Evolutionary conservation across 2,329 filamentous ascomycete species (phyloP), one percentile per base, ranked within the genome.

Genomic region (Xylaria sp.): DNA sequence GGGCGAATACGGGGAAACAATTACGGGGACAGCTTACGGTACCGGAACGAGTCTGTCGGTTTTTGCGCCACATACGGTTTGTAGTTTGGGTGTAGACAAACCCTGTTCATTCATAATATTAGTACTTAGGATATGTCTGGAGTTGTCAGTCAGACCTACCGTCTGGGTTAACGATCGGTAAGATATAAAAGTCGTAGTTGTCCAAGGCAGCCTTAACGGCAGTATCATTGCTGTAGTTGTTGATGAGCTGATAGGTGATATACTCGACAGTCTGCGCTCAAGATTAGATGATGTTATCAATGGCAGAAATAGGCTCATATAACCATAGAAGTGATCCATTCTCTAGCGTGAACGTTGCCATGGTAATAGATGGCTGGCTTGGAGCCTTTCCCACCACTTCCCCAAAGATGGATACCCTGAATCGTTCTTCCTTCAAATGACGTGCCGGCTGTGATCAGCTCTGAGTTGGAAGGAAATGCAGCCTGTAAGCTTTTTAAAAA

Each of bases 131-230:
- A 2, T 28, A 10, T 48, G 12, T 7, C 3, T 4, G 61, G n/a
- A 20, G 32, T 13, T 15, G 48, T 28, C 8, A 10, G 13, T 12
- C 2, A 8, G n/a, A 55, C 78, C 70, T 71, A 84, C 82, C 85
- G 70, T 87, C 85, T 3, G 86, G 85, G 74, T 88, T 87, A 41
- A 86, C 84, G 61, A 87, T 81, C 1, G 86, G 85, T 66, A 87
- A 79, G 73, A 90, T 85, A 76, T 87, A 89, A 75, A 87, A 89
- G 77, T 89, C 87, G 73, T 87, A 89, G 52, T 82, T 84, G 76
- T 89, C 82, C 55, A 89, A 81, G 74, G 85, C 84, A 9, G 78
- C 75, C 50, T 81, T 82, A 18, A 84, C 76, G 4, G 80, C 79
- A 6, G 80, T 75, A 65, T 82, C 80, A 34, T 78, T 80, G 61